Evolutionary conservation across 73 alveolate species (phyloP), one percentile per base, ranked within the genome.

Genomic region (Blepharisma japonicum): DNA sequence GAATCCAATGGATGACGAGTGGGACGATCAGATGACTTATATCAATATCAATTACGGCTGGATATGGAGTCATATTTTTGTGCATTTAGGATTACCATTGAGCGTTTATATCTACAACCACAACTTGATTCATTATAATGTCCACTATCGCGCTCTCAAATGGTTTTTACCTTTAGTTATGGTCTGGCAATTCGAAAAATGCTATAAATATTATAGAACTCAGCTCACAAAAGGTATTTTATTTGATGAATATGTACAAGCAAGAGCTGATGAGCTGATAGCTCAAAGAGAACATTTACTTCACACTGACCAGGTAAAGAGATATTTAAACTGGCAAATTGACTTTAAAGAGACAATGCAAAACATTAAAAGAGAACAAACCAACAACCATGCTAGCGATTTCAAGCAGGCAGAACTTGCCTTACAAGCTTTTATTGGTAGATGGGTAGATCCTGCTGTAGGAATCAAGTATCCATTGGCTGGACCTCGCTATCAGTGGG

Each of bases 21-120:
- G 95, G 95, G 95, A 88, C 76, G 95, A 88, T 68, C 90, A 88
- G 49, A 88, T 88, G 95, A 85, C 90, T 71, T 88, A 88, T 56
- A 71, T 88, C 61, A 83, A 80, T 55, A 83, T 88, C 7, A 89
- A 88, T 77, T 80, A 85, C 71, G 81, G 81, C 7, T 70, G 80
- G 80, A 23, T 70, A 9, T 39, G 14, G 11, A n/a, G 27, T 7
- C 56, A 70, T 45, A 5, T 25, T 39, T 25, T 45, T 9, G 21
- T 23, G 11, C 9, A n/a, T 20, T 14, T 70, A n/a, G 61, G 80
- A 18, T 9, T 70, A 14, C 80, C 80, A 14, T 54, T 70, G 25
- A 25, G 20, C 27, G 20, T 70, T 18, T 70, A 32, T 32, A 25
- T 70, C 23, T 70, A 70, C 42, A 70, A 70, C 80, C 80, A 70